Base-by-base conservation (phyloP, 345 rosid genomes). In the Rubroshorea leprosula region DNA sequence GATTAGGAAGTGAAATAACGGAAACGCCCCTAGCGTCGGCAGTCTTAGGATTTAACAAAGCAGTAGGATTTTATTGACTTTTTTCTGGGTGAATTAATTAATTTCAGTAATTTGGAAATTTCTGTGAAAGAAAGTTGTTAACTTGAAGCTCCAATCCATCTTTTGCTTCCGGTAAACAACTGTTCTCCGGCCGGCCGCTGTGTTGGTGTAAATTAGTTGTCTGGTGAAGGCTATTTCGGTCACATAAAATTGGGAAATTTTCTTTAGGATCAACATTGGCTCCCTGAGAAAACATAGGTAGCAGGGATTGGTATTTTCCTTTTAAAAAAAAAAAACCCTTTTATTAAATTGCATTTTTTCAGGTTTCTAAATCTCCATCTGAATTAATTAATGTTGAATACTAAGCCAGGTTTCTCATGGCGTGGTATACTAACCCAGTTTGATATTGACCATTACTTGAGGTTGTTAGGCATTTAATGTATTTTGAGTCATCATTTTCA, bases 161-260 rank as follows among this genome's bases (percentile, higher is more conserved):
- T 53, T 63, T 21, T 20, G 22, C 45, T 47, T 66, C 14, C 51
- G 38, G 54, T 39, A 19, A 72, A 55, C 64, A 66, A 67, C 69
- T 65, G 68, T 54, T 17, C 23, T 47, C 20, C 54, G 26, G 24
- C 22, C 31, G 17, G 29, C 29, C 38, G 55, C 48, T 22, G 17
- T 38, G 41, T 19, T 55, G 54, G 44, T 43, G 61, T 35, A 26
- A 35, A 49, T 54, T 62, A 43, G 12, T 43, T 50, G 64, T 24
- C 23, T 47, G 18, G 15, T 29, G 55, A 23, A 5, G 70, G 68
- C 69, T 49, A 59, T 45, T 71, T 64, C 54, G 58, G 72, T 61
- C 70, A 51, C 41, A 2, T 6, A 22, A 50, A 0, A 2, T 10
- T 19, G 18, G 8, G 13, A 23, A 25, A 5, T 41, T 17, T 54